Evolutionary conservation across 164 flowering plant genomes (phyloP).

Genomic region (Aristolochia contorta): DNA sequence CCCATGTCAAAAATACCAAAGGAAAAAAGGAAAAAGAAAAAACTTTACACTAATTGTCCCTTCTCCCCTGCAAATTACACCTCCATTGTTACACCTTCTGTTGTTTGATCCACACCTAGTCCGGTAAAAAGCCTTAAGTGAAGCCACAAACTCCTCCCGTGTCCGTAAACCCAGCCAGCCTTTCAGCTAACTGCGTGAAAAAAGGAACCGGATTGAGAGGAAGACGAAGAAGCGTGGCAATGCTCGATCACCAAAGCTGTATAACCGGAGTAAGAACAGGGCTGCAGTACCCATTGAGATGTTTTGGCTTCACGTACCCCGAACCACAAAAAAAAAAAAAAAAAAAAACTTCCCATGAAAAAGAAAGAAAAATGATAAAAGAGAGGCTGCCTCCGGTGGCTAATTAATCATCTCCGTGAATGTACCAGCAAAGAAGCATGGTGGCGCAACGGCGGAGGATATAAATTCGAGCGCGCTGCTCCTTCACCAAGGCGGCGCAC

Average conservation of each 20-base stretch:
- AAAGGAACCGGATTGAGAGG: constrained; percentile 2
- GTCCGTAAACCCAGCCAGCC: constrained; percentile 6
- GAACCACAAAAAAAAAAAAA: not conserved
- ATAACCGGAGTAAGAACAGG: not conserved
- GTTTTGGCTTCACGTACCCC: not conserved
- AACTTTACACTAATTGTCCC: not conserved
- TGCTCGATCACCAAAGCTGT: not conserved
- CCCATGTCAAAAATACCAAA: constrained; percentile 8
- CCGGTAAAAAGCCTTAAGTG: constrained; percentile 8
- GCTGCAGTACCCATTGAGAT: too few species aligned
- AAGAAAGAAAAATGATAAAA: not conserved
- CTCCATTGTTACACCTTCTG: not conserved
- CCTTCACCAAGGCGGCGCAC: constrained; percentile 51
- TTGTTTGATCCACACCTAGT: not conserved
- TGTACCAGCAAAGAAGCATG: constrained; percentile 71
- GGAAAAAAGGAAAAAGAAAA: not conserved
- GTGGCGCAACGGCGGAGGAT: constrained; percentile 75
- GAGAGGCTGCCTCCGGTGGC: not conserved
- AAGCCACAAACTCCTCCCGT: constrained; percentile 4
- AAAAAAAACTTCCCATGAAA: not conserved
- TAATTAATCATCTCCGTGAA: constrained; percentile 55
- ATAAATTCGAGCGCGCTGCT: constrained; percentile 62
- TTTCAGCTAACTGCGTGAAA: constrained; percentile 1
- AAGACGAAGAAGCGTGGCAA: not conserved
- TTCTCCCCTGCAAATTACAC: not conserved